Evolutionary conservation across 306 rosid species (phyloP).

Genomic region (Corylus heterophylla): DNA sequence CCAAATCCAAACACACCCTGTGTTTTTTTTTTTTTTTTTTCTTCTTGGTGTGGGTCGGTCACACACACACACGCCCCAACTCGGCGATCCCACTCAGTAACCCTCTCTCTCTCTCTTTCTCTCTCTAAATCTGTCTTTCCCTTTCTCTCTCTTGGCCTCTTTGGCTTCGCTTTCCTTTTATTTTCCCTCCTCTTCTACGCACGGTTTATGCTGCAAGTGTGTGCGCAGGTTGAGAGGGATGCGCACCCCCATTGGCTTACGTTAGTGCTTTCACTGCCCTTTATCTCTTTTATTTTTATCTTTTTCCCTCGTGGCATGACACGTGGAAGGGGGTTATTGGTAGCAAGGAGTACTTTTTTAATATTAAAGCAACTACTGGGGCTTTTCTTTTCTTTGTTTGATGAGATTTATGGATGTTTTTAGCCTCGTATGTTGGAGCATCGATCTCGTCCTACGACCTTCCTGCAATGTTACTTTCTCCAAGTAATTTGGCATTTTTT

Average conservation of each 20-base stretch:
- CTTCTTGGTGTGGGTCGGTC: not conserved
- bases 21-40: conserved; percentile 30
- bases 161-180: conserved; percentile 11
- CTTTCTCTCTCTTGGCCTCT: conserved; percentile 16
- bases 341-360: not conserved
- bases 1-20: conserved; percentile 38
- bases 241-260: conserved; percentile 17
- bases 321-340: conserved; percentile 19
- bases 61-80: conserved; percentile 33
- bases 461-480: too few species aligned
- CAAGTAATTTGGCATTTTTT: too few species aligned
- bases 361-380: too few species aligned
- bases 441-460: too few species aligned
- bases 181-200: conserved; percentile 36
- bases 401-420: too few species aligned
- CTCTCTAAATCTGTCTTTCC: not conserved
- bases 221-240: conserved; percentile 37
- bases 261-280: not conserved
- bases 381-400: too few species aligned
- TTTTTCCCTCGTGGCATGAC: not conserved
- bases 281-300: not conserved
- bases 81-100: conserved; percentile 29
- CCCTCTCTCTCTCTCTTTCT: conserved; percentile 24
- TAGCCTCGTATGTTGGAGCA: too few species aligned
- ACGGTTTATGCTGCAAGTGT: conserved; percentile 53